Conservation (phyloP, 495 filamentous ascomycete genomes). For the Neurospora terricola region DNA sequence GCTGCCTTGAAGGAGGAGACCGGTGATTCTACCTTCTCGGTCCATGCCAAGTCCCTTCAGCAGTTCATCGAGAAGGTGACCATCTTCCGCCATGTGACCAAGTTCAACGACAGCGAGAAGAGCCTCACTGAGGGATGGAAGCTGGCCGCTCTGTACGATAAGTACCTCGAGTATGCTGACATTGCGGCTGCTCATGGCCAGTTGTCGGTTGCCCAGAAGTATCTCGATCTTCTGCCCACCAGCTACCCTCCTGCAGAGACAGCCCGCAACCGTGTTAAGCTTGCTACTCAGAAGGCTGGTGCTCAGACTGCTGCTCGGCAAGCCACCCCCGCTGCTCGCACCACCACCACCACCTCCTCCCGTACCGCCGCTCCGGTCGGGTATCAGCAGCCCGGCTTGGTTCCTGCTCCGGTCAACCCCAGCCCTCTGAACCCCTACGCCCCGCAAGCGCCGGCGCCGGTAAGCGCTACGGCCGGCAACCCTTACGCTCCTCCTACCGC, state of each 20-base stretch:
- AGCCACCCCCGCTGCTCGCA: constrained; percentile 9
- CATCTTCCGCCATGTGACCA: constrained; percentile 87
- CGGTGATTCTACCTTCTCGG: constrained; percentile 74
- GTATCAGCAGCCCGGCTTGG: constrained; percentile 28
- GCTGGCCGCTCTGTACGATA: constrained; percentile 77
- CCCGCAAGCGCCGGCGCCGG: constrained; percentile 19
- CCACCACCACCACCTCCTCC: constrained; percentile 20
- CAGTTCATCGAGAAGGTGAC: constrained; percentile 97
- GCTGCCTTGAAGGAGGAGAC: constrained; percentile 54
- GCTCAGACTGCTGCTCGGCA: constrained; percentile 24
- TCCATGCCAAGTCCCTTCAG: constrained; percentile 82
- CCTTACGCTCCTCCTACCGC: constrained; percentile 50
- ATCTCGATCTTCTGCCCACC: constrained; percentile 76
- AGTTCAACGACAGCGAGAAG: constrained; percentile 74
- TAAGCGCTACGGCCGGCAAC: constrained; percentile 38
- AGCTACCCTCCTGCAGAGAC: constrained; percentile 84
- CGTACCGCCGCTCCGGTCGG: constrained; percentile 21
- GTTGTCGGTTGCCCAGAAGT: constrained; percentile 76
- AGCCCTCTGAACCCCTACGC: constrained; percentile 29
- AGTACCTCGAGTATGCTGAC: constrained; percentile 95
- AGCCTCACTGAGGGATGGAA: constrained; percentile 72
- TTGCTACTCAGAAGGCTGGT: constrained; percentile 64
- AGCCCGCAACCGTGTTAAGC: constrained; percentile 73
- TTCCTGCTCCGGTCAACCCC: constrained; percentile 19
- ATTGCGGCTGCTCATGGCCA: constrained; percentile 87